Conservation (phyloP, 2,329 filamentous ascomycete genomes). For the Ophiocordyceps sinensis region DNA sequence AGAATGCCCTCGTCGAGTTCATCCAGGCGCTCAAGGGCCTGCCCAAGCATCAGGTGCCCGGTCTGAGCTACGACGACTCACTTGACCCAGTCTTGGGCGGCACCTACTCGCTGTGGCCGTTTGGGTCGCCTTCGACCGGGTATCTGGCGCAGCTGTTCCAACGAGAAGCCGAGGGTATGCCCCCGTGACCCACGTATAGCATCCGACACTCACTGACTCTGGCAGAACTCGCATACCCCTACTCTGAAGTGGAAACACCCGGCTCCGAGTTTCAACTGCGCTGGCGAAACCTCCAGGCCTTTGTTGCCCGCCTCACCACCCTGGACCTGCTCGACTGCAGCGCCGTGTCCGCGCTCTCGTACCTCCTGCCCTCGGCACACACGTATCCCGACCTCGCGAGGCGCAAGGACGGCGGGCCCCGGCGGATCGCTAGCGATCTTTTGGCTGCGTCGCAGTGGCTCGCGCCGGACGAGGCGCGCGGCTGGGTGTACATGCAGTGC, state of each 20-base stretch:
- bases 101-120: constrained; percentile 1
- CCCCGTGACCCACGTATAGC: neutral
- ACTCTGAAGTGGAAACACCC: constrained; percentile 4
- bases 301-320: constrained; percentile 4
- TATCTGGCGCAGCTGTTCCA: constrained; percentile 1
- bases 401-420: constrained; percentile 2
- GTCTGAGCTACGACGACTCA: constrained; percentile 1
- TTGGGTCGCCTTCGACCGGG: neutral
- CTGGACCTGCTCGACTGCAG: constrained; percentile 4
- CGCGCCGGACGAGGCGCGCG: neutral
- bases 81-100: neutral
- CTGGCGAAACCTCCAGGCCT: constrained; percentile 5
- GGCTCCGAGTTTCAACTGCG: constrained; percentile 3
- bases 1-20: constrained; percentile 2
- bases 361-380: constrained; percentile 2
- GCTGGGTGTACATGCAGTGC: constrained; percentile 3
- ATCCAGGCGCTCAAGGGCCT: neutral
- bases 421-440: constrained; percentile 3
- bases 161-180: constrained; percentile 2
- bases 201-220: neutral
- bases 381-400: constrained; percentile 3
- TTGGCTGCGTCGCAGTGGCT: constrained; percentile 5
- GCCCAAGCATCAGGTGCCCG: constrained; percentile 2
- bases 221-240: constrained; percentile 5
- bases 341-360: constrained; percentile 1